A percentile compares a stretch with the other conserved stretches of the same genome.
Evolutionary conservation across 2,329 filamentous ascomycete genomes (phyloP).

Genomic region (Fusarium sp.): DNA sequence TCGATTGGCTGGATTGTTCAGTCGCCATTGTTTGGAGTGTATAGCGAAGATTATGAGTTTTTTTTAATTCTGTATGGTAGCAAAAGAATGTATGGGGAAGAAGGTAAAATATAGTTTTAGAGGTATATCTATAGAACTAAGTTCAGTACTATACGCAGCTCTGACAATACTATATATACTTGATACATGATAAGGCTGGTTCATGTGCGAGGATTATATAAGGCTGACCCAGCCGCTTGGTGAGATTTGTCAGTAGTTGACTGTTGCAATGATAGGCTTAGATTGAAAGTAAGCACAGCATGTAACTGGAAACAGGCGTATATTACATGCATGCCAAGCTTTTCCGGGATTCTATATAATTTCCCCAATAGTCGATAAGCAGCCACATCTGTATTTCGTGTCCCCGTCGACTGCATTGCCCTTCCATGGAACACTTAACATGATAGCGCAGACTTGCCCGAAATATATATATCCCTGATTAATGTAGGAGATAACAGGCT

Average conservation of each 20-base stretch:
- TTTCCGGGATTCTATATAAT: too few relatives aligned
- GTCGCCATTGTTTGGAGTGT: neutral
- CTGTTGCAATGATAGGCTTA: neutral
- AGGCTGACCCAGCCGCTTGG: conserved; percentile 8
- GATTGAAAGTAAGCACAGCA: neutral
- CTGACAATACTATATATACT: neutral
- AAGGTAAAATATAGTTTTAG: neutral
- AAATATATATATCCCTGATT: too few relatives aligned
- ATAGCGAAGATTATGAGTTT: too few relatives aligned
- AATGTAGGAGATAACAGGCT: too few relatives aligned
- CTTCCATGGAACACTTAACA: too few relatives aligned
- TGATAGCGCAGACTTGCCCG: too few relatives aligned
- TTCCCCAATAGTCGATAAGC: too few relatives aligned
- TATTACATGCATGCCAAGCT: neutral
- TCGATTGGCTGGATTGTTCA: neutral
- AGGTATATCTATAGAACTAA: neutral
- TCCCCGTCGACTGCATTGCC: too few relatives aligned
- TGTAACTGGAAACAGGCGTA: rapidly evolving
- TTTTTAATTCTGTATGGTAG: too few relatives aligned
- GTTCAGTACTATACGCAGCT: too few relatives aligned
- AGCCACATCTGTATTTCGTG: too few relatives aligned
- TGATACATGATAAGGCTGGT: neutral
- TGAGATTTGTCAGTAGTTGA: conserved; percentile 1
- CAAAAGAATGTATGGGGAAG: too few relatives aligned
- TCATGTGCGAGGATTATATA: neutral